A percentile compares a stretch with the other conserved stretches of the same genome.
These are phyloP conservation scores for Ceratopteris richardii DNA, from an alignment of 75 land plant genomes.

Conservation along the genomic window DNA sequence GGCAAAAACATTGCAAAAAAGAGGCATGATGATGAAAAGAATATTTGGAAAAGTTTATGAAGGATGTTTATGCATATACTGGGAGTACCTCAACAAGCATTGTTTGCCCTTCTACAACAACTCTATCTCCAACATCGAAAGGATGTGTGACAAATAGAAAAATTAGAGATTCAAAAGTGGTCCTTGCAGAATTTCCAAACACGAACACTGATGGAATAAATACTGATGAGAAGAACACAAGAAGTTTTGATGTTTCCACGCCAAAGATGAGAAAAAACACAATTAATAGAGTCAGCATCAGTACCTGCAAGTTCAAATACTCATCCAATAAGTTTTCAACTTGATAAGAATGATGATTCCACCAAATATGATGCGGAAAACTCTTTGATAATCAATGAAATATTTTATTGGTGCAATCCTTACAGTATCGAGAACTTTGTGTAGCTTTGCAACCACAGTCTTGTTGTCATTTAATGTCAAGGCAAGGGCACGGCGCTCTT, in stretches of 20 bases:
- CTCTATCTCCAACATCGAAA: conserved; percentile 38
- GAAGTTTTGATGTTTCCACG: conserved; percentile 30
- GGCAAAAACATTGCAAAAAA: too few relatives aligned
- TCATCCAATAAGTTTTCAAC: background rate
- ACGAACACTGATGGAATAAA: conserved; percentile 37
- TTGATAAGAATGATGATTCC: background rate
- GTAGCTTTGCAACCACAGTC: conserved; percentile 44
- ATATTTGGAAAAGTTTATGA: too few relatives aligned
- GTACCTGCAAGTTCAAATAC: background rate
- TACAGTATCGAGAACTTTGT: conserved; percentile 31
- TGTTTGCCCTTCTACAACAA: conserved; percentile 24
- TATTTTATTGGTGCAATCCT: too few relatives aligned
- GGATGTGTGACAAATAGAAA: conserved; percentile 37
- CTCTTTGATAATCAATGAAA: too few relatives aligned
- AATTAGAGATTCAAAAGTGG: conserved; percentile 31
- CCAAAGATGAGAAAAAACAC: conserved; percentile 33
- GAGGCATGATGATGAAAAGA: too few relatives aligned
- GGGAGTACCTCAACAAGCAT: conserved; percentile 34
- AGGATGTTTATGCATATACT: too few relatives aligned
- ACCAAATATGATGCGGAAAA: too few relatives aligned
- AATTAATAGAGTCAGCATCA: conserved; percentile 10
- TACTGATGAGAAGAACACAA: conserved; percentile 39
- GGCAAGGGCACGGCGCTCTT: conserved; percentile 27
- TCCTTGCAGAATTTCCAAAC: conserved; percentile 34
- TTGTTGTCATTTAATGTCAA: conserved; percentile 36